These are phyloP conservation scores for Plasmodium sp. DNA, from an alignment of 169 alveolate species.

Conservation along the genomic window DNA sequence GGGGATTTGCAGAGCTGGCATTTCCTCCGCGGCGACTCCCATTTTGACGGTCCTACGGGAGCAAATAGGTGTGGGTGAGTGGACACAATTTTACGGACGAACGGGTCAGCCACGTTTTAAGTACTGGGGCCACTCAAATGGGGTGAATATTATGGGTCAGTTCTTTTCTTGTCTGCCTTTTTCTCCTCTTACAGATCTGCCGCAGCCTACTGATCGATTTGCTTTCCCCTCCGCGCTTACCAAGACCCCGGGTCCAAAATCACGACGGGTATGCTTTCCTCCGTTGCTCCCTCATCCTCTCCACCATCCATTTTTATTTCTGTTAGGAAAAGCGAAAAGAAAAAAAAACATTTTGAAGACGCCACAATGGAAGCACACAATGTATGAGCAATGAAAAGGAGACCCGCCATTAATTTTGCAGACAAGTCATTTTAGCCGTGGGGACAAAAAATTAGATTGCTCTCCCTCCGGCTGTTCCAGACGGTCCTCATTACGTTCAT, in stretches of 20 bases:
- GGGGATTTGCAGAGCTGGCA: slow-evolving; percentile 48
- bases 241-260: slow-evolving; percentile 75
- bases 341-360: background rate
- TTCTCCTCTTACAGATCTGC: background rate
- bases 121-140: background rate
- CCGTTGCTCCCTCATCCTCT: slow-evolving; percentile 6
- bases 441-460: background rate
- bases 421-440: background rate
- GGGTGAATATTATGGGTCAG: background rate
- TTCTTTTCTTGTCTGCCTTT: background rate
- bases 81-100: background rate
- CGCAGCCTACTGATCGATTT: background rate
- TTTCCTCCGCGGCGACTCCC: slow-evolving; percentile 47
- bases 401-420: background rate
- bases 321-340: background rate
- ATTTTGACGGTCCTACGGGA: slow-evolving; percentile 58
- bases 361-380: background rate
- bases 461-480: background rate
- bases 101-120: background rate
- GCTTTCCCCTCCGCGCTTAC: slow-evolving; percentile 3
- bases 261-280: slow-evolving; percentile 33
- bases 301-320: slow-evolving; percentile 23
- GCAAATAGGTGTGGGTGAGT: background rate
- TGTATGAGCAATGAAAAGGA: background rate
- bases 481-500: background rate